Conservation (phyloP, 176 grass and related monocot species). For the barley (Hordeum vulgare) region DNA sequence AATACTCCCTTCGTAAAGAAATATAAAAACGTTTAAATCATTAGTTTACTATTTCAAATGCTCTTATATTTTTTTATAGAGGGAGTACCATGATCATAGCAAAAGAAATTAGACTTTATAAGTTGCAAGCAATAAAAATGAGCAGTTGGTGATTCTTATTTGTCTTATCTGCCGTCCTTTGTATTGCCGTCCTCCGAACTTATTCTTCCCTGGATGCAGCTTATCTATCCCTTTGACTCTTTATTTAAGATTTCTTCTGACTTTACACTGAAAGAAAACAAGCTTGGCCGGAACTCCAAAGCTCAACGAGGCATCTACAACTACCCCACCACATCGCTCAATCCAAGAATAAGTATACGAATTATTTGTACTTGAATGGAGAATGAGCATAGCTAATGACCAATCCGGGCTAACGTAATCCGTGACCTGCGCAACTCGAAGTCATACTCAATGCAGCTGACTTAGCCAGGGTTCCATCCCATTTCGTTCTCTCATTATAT, state of each 20-base stretch:
- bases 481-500: not conserved
- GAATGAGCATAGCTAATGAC: not conserved
- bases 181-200: not conserved
- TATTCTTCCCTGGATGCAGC: not conserved
- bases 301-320: not conserved
- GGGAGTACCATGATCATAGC: no score
- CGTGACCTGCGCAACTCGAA: not conserved
- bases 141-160: not conserved
- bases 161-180: not conserved
- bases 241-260: constrained; percentile 15
- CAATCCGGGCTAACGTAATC: not conserved
- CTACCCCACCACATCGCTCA: not conserved
- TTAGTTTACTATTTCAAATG: no score
- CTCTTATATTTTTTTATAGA: no score
- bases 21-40: no score
- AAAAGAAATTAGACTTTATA: not conserved
- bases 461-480: not conserved
- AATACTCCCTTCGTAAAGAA: no score
- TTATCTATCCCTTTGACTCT: not conserved
- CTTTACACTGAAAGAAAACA: not conserved
- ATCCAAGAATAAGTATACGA: not conserved
- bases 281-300: not conserved
- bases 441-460: not conserved
- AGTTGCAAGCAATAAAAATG: not conserved
- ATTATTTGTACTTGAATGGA: not conserved